Base-by-base conservation (phyloP, 2,329 filamentous ascomycete genomes). In the Colletotrichum filicis region DNA sequence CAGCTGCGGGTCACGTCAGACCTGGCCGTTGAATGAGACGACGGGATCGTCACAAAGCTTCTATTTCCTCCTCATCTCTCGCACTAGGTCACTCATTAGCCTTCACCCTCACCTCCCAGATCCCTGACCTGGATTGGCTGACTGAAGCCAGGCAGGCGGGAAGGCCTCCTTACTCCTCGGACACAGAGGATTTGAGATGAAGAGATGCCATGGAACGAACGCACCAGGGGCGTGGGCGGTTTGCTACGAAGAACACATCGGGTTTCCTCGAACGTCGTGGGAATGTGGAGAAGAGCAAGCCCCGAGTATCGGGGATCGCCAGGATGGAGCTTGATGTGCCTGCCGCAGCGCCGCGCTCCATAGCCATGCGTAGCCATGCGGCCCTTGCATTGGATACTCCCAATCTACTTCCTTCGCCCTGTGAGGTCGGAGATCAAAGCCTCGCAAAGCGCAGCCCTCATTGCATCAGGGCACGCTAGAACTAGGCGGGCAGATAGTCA, bases 171-270 rank as follows among this genome's bases (percentile, higher is more conserved):
- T 14, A 42, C 37, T 42, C 37, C 37, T 42, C 14, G 22, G 32
- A 35, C 57, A 22, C 22, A 56, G 60, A 56, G 60, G 52, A 56
- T 66, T 71, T n/a, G 35, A 35, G 68, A 67, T 35, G 22, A 22
- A 30, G 19, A 24, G 22, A 52, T 53, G 30, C 58, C 35, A 46
- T 61, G 35, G 14, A 61, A 46, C 57, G 57, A 49, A 19, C 19
- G 42, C 42, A 22, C 24, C 14, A 4, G 12, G 46, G 46, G 59
- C 6, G n/a, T 2, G 28, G 5, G 22, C 37, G n/a, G 9, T 30
- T 37, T 26, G 32, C 9, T 37, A 24, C 42, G 22, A 26, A 26
- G 11, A 42, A n/a, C 35, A 60, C 22, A 22, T 1, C 35, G 12
- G 12, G 24, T 60, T 16, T 42, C 42, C n/a, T 49, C n/a, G 59